Percentiles rank a stretch among this genome's conserved stretches.
phyloP scores from a whole-genome alignment of 2,329 filamentous ascomycete genomes.

The Monosporascus sp. region DNA sequence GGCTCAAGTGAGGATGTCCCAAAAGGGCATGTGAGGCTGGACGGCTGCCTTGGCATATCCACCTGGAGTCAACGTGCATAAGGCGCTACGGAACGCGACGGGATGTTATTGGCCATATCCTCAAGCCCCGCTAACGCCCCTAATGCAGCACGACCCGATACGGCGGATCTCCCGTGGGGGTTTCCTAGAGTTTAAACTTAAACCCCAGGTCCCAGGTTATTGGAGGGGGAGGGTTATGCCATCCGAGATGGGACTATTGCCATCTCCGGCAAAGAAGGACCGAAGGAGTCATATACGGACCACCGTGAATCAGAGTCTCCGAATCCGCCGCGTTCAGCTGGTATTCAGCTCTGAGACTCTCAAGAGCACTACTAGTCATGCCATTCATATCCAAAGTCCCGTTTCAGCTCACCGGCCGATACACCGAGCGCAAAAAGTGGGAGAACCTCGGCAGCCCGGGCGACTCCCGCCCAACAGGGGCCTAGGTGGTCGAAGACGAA shows the following conservation, averaged over 20 bases:
- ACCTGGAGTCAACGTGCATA: not conserved
- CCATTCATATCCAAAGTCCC: slow-evolving; percentile 8
- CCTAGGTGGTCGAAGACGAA: slow-evolving; percentile 32
- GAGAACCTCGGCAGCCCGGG: slow-evolving; percentile 26
- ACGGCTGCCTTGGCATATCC: too few relatives aligned
- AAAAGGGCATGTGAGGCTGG: too few relatives aligned
- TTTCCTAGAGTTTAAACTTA: not conserved
- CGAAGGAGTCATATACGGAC: not conserved
- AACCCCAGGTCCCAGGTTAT: not conserved
- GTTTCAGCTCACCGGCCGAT: slow-evolving; percentile 18
- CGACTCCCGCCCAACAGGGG: slow-evolving; percentile 33
- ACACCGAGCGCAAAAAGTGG: slow-evolving; percentile 16
- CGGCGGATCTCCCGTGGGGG: not conserved
- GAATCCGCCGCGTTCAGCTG: too few relatives aligned
- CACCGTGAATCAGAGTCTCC: too few relatives aligned
- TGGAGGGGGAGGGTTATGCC: not conserved
- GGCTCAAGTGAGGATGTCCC: not conserved
- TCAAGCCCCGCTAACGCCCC: not conserved
- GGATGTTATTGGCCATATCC: not conserved
- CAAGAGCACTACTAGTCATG: not conserved
- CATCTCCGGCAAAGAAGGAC: not conserved
- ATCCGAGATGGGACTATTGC: too few relatives aligned
- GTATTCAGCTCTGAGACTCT: not conserved
- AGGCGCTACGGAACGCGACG: not conserved
- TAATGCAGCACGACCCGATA: not conserved